A percentile compares a stretch with the other conserved stretches of the same genome.
Evolutionary conservation across 169 alveolate species (phyloP).

Genomic region (Plasmodium coatneyi): DNA sequence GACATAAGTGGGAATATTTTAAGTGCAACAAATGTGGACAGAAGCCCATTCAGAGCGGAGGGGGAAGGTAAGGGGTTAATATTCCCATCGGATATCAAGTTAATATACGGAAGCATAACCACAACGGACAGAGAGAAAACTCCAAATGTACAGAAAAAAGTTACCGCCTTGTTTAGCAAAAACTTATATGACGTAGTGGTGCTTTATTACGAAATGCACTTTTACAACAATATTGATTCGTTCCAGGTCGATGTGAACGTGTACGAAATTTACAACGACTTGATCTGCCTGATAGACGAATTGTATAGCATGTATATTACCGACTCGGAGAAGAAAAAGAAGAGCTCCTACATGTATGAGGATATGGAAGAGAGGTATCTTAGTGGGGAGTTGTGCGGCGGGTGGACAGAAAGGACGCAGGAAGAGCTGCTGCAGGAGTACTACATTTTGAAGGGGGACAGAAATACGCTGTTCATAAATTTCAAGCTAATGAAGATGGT

Average conservation of each 20-base stretch:
- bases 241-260: conserved; percentile 27
- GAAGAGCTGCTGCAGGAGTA: conserved; percentile 31
- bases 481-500: conserved; percentile 50
- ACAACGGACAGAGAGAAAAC: conserved; percentile 11
- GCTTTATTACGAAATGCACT: conserved; percentile 47
- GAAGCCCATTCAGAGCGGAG: neutral
- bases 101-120: conserved; percentile 51
- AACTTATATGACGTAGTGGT: conserved; percentile 21
- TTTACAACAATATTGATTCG: conserved; percentile 12
- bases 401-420: neutral
- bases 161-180: neutral
- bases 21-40: neutral
- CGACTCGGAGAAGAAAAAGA: neutral
- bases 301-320: conserved; percentile 22
- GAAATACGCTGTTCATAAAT: conserved; percentile 3
- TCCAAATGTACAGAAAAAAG: conserved; percentile 3
- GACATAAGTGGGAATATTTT: neutral
- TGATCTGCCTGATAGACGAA: conserved; percentile 60
- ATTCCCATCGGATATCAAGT: conserved; percentile 44
- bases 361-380: neutral
- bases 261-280: conserved; percentile 40
- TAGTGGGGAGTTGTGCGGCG: neutral
- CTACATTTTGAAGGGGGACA: conserved; percentile 33
- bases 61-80: neutral
- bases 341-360: neutral